These are phyloP conservation scores for Cyberlindnera bimundalis DNA, from an alignment of 805 yeast genomes.

Conservation along the genomic window DNA sequence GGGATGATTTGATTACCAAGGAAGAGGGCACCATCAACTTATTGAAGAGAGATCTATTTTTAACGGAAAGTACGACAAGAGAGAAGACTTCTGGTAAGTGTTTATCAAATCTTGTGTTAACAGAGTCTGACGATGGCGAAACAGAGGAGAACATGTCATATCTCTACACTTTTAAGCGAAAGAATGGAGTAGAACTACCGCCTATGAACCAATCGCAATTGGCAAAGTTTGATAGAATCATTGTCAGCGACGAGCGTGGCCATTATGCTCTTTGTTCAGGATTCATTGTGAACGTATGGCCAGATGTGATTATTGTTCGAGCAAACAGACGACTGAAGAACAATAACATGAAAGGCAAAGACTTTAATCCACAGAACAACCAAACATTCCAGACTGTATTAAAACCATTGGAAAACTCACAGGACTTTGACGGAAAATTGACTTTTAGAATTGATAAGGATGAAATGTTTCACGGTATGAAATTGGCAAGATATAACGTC, in stretches of 20 bases:
- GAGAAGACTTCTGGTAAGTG: slow-evolving; percentile 61
- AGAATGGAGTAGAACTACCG: slow-evolving; percentile 9
- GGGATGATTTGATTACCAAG: slow-evolving; percentile 69
- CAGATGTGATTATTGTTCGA: slow-evolving; percentile 43
- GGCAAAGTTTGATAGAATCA: slow-evolving; percentile 54
- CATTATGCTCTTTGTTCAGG: slow-evolving; percentile 75
- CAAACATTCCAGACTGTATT: slow-evolving; percentile 53
- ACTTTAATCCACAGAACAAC: slow-evolving; percentile 41
- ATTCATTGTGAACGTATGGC: slow-evolving; percentile 41
- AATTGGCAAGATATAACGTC: slow-evolving; percentile 72
- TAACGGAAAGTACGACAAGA: slow-evolving; percentile 51
- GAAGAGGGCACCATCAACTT: slow-evolving; percentile 62
- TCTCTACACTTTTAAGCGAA: slow-evolving; percentile 48
- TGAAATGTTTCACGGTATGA: slow-evolving; percentile 69
- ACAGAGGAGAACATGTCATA: slow-evolving; percentile 29
- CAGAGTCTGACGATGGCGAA: slow-evolving; percentile 21
- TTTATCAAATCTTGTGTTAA: slow-evolving; percentile 47
- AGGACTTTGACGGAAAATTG: slow-evolving; percentile 9
- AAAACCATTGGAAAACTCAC: slow-evolving; percentile 14
- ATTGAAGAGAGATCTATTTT: slow-evolving; percentile 55
- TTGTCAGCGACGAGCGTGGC: slow-evolving; percentile 77
- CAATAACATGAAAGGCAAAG: slow-evolving; percentile 30
- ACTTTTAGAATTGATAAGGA: slow-evolving; percentile 76
- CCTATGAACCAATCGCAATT: slow-evolving; percentile 44
- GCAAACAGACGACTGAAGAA: slow-evolving; percentile 52